Evolutionary conservation across 257 asterid species (phyloP), one percentile per base, ranked within the genome.

Genomic region (Primulina tabacum): DNA sequence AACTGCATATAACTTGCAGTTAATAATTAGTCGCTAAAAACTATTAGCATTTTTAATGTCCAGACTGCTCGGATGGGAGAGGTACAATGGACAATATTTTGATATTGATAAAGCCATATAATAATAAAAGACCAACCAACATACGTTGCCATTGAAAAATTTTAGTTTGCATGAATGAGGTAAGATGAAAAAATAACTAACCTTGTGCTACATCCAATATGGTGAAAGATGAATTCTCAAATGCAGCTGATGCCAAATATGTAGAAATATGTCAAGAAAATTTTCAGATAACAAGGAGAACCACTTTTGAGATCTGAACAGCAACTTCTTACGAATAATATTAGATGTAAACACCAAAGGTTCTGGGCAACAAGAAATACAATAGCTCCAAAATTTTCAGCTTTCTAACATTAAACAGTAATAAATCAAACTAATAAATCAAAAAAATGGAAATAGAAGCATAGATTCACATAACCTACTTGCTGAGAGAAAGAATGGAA

Each of bases 141-240:
- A 71, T 8, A 34, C 7, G 20, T 33, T 43, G 62, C 8, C 16
- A 21, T 18, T n/a, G 10, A 53, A 29, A 55, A 64, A 63, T 8
- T 18, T 67, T 12, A 17, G 24, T 21, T 4, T 43, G 72, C 63
- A 32, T 32, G 61, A 74, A 65, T 6, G 52, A 70, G 60, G 37
- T 21, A 67, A 62, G 28, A 65, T n/a, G 35, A 61, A 43, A 76
- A 75, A 57, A 71, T 52, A 17, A 64, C 43, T 8, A 84, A 92
- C 98, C 98, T 91, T 86, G 96, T 73, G 97, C 87, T 78, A 91
- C 95, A 83, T 94, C 97, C 99, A 97, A 94, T 64, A 94, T 77
- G 73, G 90, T 91, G 89, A 94, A 94, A 71, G 97, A 88, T 64
- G 99, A 85, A 73, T 88, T 88, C 81, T 84, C 90, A 69, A 71